A percentile compares a stretch with the other conserved stretches of the same genome.
phyloP scores from a whole-genome alignment of 108 stramenopile genomes.

The Schizochytrium sp. region DNA sequence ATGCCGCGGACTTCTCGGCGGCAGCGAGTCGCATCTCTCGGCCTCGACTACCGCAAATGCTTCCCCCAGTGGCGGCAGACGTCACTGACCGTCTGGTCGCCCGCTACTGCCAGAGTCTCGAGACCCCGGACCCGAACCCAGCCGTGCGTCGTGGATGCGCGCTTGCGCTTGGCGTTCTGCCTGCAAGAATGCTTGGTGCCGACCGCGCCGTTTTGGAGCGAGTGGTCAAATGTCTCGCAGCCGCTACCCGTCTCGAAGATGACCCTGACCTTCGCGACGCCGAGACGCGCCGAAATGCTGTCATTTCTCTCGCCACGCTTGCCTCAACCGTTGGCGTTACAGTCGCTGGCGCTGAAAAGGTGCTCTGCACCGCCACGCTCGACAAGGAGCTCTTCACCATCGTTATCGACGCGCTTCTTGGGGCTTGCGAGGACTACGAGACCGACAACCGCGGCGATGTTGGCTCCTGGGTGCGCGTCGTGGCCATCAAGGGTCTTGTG shows the following conservation, averaged over 20 bases:
- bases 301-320: conserved; percentile 58
- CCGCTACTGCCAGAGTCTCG: conserved; percentile 63
- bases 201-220: conserved; percentile 39
- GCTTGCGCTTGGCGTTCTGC: conserved; percentile 77
- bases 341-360: background rate
- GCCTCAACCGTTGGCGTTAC: conserved; percentile 55
- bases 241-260: conserved; percentile 53
- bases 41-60: background rate
- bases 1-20: background rate
- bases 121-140: conserved; percentile 72
- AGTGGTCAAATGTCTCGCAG: conserved; percentile 51
- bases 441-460: conserved; percentile 94
- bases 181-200: conserved; percentile 67
- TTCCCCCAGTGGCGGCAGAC: background rate
- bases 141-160: conserved; percentile 84
- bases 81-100: conserved; percentile 55
- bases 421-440: conserved; percentile 76
- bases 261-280: conserved; percentile 66
- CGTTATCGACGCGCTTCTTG: conserved; percentile 58
- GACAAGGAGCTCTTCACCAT: background rate
- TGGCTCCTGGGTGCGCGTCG: conserved; percentile 89
- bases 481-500: conserved; percentile 71
- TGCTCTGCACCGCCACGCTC: background rate
- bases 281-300: conserved; percentile 84
- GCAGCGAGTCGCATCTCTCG: background rate